phyloP scores from a whole-genome alignment of 2,329 filamentous ascomycete species.

The Pseudogymnoascus sp. region DNA sequence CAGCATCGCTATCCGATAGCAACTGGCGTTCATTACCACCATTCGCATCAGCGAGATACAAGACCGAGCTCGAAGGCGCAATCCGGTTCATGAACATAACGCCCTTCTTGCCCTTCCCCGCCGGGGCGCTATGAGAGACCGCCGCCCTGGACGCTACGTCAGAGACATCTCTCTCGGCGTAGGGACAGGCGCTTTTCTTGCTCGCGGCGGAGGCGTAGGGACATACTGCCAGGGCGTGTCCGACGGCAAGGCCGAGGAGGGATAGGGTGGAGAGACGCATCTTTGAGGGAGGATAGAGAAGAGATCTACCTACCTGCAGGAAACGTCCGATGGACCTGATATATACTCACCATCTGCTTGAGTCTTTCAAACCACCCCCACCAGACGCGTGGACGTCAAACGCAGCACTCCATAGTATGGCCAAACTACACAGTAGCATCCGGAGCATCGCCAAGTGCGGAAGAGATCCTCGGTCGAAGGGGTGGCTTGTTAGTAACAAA shows the following conservation, averaged over 20 bases:
- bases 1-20: conserved; percentile 21
- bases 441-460: background rate
- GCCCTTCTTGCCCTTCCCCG: conserved; percentile 9
- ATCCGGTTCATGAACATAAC: conserved; percentile 31
- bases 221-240: background rate
- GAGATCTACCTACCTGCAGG: background rate
- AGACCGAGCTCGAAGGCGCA: conserved; percentile 22
- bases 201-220: background rate
- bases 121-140: background rate
- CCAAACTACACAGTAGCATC: background rate
- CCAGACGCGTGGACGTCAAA: background rate
- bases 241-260: background rate
- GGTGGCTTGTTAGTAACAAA: background rate
- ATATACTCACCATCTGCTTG: background rate
- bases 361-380: background rate
- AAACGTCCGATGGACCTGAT: background rate
- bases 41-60: conserved; percentile 31
- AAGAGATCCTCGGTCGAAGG: background rate
- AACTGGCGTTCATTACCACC: conserved; percentile 31
- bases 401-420: background rate
- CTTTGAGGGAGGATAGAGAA: background rate
- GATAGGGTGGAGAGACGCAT: conserved; percentile 2
- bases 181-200: background rate
- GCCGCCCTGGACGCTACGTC: background rate
- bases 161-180: background rate